A percentile compares a stretch with the other conserved stretches of the same genome.
Evolutionary conservation across 768 basidiomycete genomes (phyloP).

Genomic region (Flagelloscypha sp.): DNA sequence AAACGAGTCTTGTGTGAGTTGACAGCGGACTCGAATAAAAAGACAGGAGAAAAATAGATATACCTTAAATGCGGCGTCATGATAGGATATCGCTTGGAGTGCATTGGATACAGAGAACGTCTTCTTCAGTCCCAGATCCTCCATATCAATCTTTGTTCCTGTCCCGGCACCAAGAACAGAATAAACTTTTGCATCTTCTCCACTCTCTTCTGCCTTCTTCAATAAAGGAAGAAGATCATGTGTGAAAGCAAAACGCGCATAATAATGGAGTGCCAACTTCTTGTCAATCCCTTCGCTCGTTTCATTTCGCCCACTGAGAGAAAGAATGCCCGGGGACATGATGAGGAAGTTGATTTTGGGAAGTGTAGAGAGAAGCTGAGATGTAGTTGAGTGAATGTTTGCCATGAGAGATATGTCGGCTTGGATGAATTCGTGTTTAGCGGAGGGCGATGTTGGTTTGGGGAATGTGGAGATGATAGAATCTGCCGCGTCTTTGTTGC

Average conservation of each 20-base stretch:
- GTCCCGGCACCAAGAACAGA: slow-evolving; percentile 24
- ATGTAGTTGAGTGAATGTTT: slow-evolving; percentile 21
- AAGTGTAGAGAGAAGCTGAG: slow-evolving; percentile 18
- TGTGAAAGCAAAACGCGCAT: slow-evolving; percentile 30
- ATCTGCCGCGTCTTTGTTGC: slow-evolving; percentile 26
- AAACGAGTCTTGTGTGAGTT: background rate
- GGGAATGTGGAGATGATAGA: slow-evolving; percentile 24
- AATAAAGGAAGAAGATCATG: slow-evolving; percentile 27
- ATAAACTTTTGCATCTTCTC: slow-evolving; percentile 30
- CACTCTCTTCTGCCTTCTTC: slow-evolving; percentile 22
- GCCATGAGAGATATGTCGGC: slow-evolving; percentile 29
- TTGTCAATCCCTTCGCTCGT: slow-evolving; percentile 35
- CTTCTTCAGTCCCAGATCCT: slow-evolving; percentile 31
- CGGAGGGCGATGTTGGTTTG: slow-evolving; percentile 11
- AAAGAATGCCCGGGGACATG: slow-evolving; percentile 25
- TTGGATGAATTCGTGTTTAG: slow-evolving; percentile 25
- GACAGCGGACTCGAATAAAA: background rate
- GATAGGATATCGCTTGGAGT: slow-evolving; percentile 19
- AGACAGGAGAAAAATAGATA: background rate
- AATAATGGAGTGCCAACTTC: slow-evolving; percentile 31
- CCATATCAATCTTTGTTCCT: slow-evolving; percentile 21
- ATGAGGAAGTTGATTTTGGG: slow-evolving; percentile 27
- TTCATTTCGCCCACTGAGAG: slow-evolving; percentile 23
- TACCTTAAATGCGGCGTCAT: slow-evolving; percentile 29
- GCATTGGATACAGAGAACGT: slow-evolving; percentile 18